Evolutionary conservation across 2,329 filamentous ascomycete species (phyloP).

Genomic region (Fusarium nisikadoi): DNA sequence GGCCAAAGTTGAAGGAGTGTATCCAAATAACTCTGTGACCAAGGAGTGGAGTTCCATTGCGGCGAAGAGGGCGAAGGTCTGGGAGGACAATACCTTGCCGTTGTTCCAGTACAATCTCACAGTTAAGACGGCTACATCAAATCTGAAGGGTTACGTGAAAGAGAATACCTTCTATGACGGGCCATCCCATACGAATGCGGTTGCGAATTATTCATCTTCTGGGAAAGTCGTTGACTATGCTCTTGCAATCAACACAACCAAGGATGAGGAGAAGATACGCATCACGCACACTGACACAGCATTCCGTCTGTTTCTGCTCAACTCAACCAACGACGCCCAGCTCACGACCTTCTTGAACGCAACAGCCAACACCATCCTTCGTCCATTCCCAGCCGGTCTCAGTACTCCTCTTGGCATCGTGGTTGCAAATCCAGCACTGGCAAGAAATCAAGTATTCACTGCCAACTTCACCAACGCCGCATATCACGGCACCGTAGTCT

Average conservation of each 20-base stretch:
- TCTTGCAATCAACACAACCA: slow-evolving; percentile 64
- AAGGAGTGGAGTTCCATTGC: slow-evolving; percentile 58
- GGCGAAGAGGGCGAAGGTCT: slow-evolving; percentile 64
- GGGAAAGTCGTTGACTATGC: slow-evolving; percentile 61
- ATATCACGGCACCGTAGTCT: slow-evolving; percentile 72
- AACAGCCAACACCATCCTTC: slow-evolving; percentile 66
- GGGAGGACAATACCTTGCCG: slow-evolving; percentile 68
- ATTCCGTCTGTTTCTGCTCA: slow-evolving; percentile 71
- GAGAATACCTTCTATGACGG: slow-evolving; percentile 55
- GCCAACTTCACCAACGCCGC: slow-evolving; percentile 65
- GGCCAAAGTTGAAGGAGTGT: slow-evolving; percentile 58
- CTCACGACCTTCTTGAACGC: slow-evolving; percentile 66
- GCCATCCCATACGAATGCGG: slow-evolving; percentile 54
- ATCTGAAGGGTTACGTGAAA: slow-evolving; percentile 60
- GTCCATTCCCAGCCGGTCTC: slow-evolving; percentile 68
- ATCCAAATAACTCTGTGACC: slow-evolving; percentile 51
- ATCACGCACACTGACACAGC: slow-evolving; percentile 73
- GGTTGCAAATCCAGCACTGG: slow-evolving; percentile 70
- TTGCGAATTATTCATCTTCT: slow-evolving; percentile 49
- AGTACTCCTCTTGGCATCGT: slow-evolving; percentile 66
- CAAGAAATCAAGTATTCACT: slow-evolving; percentile 57
- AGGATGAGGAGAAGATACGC: slow-evolving; percentile 59
- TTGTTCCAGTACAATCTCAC: slow-evolving; percentile 65
- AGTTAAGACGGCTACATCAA: slow-evolving; percentile 53
- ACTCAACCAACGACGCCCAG: slow-evolving; percentile 66